These are phyloP conservation scores for Leishmania mexicana DNA, from an alignment of 208 protist species.

Conservation along the genomic window DNA sequence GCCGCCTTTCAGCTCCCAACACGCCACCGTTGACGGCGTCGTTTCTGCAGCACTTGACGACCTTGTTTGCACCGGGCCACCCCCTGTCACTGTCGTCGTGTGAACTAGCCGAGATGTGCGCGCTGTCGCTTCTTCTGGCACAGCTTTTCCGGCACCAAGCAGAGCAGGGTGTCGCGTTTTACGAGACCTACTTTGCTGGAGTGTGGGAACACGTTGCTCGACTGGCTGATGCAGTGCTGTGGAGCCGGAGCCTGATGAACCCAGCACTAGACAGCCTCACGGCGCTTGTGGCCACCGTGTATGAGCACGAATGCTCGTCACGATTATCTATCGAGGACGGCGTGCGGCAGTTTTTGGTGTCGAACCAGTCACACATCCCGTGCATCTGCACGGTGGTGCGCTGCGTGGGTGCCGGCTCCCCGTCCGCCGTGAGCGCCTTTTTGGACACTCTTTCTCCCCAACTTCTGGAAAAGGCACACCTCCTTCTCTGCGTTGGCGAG, in stretches of 20 bases:
- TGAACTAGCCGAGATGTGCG: constrained; percentile 24
- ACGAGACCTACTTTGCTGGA: constrained; percentile 6
- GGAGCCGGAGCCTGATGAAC: constrained; percentile 26
- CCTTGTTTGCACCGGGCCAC: constrained; percentile 20
- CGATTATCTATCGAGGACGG: constrained; percentile 24
- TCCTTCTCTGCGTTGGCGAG: constrained; percentile 43
- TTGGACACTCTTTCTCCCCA: constrained; percentile 11
- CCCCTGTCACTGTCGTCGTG: constrained; percentile 30
- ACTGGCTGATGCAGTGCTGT: constrained; percentile 23
- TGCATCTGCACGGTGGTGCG: constrained; percentile 25
- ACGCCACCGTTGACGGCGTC: constrained; percentile 2
- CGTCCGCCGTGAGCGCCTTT: constrained; percentile 16
- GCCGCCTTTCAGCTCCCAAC: constrained; percentile 8
- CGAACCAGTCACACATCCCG: constrained; percentile 23
- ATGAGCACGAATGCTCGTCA: constrained; percentile 17
- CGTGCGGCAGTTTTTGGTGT: constrained; percentile 16
- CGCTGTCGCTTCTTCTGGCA: constrained; percentile 15
- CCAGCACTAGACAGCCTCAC: constrained; percentile 20
- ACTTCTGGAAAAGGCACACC: constrained; percentile 2
- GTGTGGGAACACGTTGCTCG: constrained; percentile 28
- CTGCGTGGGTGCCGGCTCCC: constrained; percentile 15
- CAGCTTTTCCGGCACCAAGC: constrained; percentile 10
- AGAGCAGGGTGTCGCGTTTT: constrained; percentile 5
- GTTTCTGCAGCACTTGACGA: constrained; percentile 12
- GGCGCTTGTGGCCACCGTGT: constrained; percentile 16